Base-by-base conservation (phyloP, 225 moss, liverwort and hornwort species). In the Marchantia polymorpha region DNA sequence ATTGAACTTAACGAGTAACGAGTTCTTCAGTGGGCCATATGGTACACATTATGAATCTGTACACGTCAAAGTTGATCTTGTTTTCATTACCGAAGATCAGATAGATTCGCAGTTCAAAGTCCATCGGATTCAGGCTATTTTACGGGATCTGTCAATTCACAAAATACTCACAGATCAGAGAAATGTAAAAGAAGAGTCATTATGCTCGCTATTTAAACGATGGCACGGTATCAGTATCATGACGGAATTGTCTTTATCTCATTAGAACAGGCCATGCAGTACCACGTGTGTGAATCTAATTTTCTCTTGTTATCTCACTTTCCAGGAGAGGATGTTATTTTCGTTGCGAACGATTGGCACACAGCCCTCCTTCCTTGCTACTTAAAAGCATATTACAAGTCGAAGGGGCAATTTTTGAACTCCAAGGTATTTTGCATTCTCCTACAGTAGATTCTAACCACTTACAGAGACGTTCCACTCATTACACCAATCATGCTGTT, bases 281-380 rank as follows among this genome's bases (percentile, higher is more conserved):
- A 39, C 5, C 39, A 39, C 39, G 39, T 5, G 2, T 5, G 5
- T 39, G 39, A 39, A 39, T 2, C 39, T 39, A 39, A 39, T 2
- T 39, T 2, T 39, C 2, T 39, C 14, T 71, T 15, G 48, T 72
- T 20, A 76, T 26, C 27, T 19, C 65, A 48, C 50, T 76, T 3
- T 77, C 46, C 90, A 96, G 95, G 96, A 79, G 92, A 92, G 74
- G 88, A 96, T 83, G 92, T 96, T 14, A 82, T 96, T 63, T 96
- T 96, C 79, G 90, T 96, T 77, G 91, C 90, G 13, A 96, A 94
- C 78, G 94, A 96, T 83, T 96, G 96, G 96, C 96, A 96, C 82
- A 85, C 92, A 25, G 87, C 96, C 63, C 96, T 94, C 67, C 10
- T 96, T 51, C 87, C 96, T 20, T 91, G 96, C 85, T 96, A 92